phyloP scores from a whole-genome alignment of 148 eudicot species.

The Beta vulgaris region DNA sequence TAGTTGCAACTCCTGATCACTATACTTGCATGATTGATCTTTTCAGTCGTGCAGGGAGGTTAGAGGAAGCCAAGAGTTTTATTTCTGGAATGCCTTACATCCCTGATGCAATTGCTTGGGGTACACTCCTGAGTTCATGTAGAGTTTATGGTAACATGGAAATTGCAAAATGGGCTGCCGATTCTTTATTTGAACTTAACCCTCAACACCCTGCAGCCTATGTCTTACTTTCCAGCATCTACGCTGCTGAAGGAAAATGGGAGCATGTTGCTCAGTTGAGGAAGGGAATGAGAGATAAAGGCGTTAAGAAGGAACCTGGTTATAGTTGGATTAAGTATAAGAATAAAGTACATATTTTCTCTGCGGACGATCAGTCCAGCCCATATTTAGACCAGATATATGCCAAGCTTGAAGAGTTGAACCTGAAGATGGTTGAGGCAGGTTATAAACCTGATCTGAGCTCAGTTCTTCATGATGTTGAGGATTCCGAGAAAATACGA shows the following conservation, averaged over 20 bases:
- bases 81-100: constrained; percentile 64
- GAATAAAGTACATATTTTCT: constrained; percentile 69
- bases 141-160: constrained; percentile 63
- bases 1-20: constrained; percentile 66
- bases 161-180: constrained; percentile 92
- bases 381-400: constrained; percentile 65
- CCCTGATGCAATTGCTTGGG: constrained; percentile 93
- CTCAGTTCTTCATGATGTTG: constrained; percentile 76
- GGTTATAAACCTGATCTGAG: constrained; percentile 76
- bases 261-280: constrained; percentile 71
- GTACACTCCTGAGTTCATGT: constrained; percentile 85
- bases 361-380: constrained; percentile 85
- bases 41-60: constrained; percentile 69
- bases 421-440: constrained; percentile 57
- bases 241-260: constrained; percentile 79
- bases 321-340: constrained; percentile 89
- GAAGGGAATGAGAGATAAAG: constrained; percentile 71
- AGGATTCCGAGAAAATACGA: constrained; percentile 68
- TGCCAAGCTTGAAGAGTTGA: constrained; percentile 53
- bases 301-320: constrained; percentile 80
- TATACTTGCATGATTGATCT: constrained; percentile 96
- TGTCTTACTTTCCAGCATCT: constrained; percentile 70
- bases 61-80: constrained; percentile 74
- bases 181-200: constrained; percentile 62
- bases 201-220: constrained; percentile 86